A percentile compares a stretch with the other conserved stretches of the same genome.
Conservation (phyloP, 306 rosid species). For the Hippophae gyantsensis region DNA sequence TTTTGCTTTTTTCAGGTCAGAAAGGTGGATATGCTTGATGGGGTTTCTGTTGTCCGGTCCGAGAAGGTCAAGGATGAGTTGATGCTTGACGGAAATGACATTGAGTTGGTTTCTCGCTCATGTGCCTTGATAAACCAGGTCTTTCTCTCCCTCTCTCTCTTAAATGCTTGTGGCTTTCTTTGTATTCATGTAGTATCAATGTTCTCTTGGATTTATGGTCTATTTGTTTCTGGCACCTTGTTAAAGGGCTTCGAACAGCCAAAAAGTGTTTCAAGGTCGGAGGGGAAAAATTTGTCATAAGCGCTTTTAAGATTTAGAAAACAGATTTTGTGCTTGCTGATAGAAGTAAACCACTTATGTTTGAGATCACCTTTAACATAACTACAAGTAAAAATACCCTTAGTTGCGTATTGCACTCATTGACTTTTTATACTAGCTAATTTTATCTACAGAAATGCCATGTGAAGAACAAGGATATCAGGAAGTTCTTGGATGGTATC, state of each 20-base stretch:
- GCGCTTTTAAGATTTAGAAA: no score
- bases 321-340: no score
- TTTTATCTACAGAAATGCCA: conserved; percentile 63
- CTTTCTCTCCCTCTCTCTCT: not conserved
- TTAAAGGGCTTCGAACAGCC: no score
- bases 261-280: no score
- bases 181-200: no score
- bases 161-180: not conserved
- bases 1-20: conserved; percentile 42
- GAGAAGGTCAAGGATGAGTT: conserved; percentile 82
- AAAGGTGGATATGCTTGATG: conserved; percentile 75
- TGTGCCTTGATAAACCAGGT: conserved; percentile 79
- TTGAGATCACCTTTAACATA: no score
- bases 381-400: no score
- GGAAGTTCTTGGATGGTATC: conserved; percentile 82
- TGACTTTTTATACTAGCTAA: not conserved
- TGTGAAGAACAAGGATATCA: conserved; percentile 73
- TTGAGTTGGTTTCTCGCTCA: conserved; percentile 69
- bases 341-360: no score
- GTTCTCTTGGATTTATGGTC: no score
- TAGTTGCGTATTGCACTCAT: not conserved
- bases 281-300: no score
- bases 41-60: conserved; percentile 52
- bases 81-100: conserved; percentile 66
- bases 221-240: no score